Conservation (phyloP, 139 green algal species). For the Coelastrella sp. region DNA sequence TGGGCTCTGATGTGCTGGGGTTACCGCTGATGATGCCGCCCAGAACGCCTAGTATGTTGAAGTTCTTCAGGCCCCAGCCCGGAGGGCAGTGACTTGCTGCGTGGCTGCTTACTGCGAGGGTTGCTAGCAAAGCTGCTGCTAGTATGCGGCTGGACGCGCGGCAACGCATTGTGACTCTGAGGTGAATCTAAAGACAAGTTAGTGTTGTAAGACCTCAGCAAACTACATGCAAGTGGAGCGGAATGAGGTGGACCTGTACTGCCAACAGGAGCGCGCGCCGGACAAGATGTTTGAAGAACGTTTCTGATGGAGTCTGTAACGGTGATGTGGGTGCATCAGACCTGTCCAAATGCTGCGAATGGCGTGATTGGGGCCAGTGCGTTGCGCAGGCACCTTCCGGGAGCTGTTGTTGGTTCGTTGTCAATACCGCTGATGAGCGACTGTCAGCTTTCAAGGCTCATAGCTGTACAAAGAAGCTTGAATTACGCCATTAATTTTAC, state of each 20-base stretch:
- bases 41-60: conserved; percentile 7
- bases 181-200: too few relatives aligned
- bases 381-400: neutral
- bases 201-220: too few relatives aligned
- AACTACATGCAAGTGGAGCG: too few relatives aligned
- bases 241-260: neutral
- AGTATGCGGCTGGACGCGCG: neutral
- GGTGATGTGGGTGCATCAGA: too few relatives aligned
- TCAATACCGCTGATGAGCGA: neutral
- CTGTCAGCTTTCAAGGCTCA: too few relatives aligned
- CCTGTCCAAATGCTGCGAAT: too few relatives aligned
- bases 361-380: too few relatives aligned
- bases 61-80: conserved; percentile 16
- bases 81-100: neutral
- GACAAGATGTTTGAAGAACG: too few relatives aligned
- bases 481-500: too few relatives aligned
- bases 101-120: neutral
- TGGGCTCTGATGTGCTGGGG: neutral
- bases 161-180: too few relatives aligned
- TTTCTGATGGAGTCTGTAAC: too few relatives aligned
- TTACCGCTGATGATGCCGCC: conserved; percentile 5
- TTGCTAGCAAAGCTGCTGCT: neutral
- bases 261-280: neutral
- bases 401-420: neutral
- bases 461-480: too few relatives aligned